Evolutionary conservation across 352 stramenopile genomes (phyloP), one percentile per base, ranked within the genome.

Genomic region (Pythium angustatum): DNA sequence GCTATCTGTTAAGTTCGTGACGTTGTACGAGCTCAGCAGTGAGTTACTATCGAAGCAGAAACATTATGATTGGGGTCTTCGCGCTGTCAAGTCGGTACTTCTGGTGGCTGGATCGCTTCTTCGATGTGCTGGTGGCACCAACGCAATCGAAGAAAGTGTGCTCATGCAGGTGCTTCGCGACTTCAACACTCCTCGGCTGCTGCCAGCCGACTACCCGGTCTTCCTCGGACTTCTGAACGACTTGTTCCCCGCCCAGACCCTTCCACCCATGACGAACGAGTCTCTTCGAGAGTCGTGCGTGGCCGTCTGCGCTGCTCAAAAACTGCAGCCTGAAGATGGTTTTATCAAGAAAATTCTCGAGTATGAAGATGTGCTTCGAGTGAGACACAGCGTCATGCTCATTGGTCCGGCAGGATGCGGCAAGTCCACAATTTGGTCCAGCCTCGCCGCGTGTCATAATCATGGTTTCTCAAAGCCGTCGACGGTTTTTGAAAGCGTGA

Each of bases 341-440:
- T 99, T 98, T 66, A 71, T 98, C 2, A 96, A 97, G 64, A 99
- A 99, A 65, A 90, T 97, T 21, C 89, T 94, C 62, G 96, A 99
- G 72, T 97, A 90, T 34, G 89, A 98, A 66, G 95, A 98, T 34
- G 85, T 98, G 21, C 83, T 99, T 38, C 87, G 96, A 43, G 95
- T 98, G 3, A 88, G 95, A 0, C 95, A 98, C 70, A 98, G 89
- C 38, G 96, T 98, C 33, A 98, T 99, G 93, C 81, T 99, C 27
- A 94, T 98, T 30, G 96, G 96, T 1, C 92, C 96, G 17, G 91
- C 93, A 19, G 96, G 93, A 21, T 98, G 93, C 57, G 96, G 90
- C 9, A 99, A 99, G 69, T 98, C 91, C 57, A 97, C 93, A 8
- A 98, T 98, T 47, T 98, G 96, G 96, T 96, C 85, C 45, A 98